Evolutionary conservation across 2,329 filamentous ascomycete genomes (phyloP).

Genomic region (Claviceps pusilla): DNA sequence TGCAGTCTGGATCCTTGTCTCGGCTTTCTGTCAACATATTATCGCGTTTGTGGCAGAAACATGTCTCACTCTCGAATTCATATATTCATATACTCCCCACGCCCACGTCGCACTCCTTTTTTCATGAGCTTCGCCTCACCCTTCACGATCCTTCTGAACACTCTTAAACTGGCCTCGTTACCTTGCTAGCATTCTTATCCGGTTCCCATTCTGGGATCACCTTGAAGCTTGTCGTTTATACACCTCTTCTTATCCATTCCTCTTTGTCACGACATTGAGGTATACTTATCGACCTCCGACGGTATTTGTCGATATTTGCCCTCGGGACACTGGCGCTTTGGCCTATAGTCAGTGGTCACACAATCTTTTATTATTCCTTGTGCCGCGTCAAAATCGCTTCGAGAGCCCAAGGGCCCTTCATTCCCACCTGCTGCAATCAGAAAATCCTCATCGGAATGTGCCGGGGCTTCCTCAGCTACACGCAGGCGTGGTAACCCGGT

Average conservation of each 20-base stretch:
- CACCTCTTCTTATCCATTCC: neutral
- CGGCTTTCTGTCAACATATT: neutral
- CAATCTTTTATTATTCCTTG: neutral
- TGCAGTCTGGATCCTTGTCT: neutral
- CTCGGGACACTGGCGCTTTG: neutral
- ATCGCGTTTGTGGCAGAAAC: neutral
- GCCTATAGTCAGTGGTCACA: neutral
- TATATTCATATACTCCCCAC: neutral
- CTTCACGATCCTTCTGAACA: neutral
- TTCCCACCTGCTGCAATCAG: neutral
- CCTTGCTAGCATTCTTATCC: neutral
- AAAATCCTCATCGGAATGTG: constrained; percentile 3
- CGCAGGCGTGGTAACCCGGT: constrained; percentile 9
- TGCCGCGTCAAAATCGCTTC: neutral
- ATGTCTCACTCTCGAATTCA: neutral
- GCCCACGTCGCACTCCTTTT: neutral
- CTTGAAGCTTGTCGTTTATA: neutral
- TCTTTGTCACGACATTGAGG: neutral
- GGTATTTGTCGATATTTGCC: neutral
- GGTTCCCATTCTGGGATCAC: neutral
- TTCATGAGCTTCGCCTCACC: neutral
- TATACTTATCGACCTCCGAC: neutral
- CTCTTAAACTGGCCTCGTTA: neutral
- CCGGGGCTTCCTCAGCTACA: constrained; percentile 11
- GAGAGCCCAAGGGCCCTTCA: neutral